These are phyloP conservation scores for Pythium brassicae DNA, from an alignment of 352 stramenopile genomes.

Conservation along the genomic window DNA sequence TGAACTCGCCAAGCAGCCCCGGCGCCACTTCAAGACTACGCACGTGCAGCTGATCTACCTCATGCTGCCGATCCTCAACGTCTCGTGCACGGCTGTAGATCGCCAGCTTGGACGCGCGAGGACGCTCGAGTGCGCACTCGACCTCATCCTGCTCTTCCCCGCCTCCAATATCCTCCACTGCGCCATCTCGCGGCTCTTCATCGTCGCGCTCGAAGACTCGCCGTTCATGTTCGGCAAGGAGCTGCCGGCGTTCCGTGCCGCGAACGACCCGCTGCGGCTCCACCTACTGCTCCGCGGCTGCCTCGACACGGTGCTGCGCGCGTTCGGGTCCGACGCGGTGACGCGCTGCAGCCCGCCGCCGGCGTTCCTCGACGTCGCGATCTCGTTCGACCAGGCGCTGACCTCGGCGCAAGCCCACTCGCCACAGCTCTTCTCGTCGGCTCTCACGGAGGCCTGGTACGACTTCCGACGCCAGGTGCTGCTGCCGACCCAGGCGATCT, in stretches of 20 bases:
- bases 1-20: conserved; percentile 8
- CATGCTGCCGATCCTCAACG: conserved; percentile 71
- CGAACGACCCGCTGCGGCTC: conserved; percentile 44
- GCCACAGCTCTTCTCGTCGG: conserved; percentile 33
- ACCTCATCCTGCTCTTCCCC: conserved; percentile 91
- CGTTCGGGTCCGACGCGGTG: conserved; percentile 22
- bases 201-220: conserved; percentile 74
- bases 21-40: conserved; percentile 42
- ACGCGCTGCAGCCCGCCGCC: conserved; percentile 28
- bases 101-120: conserved; percentile 27
- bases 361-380: conserved; percentile 64
- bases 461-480: conserved; percentile 44
- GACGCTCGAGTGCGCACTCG: conserved; percentile 59
- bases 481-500: conserved; percentile 56
- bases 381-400: conserved; percentile 72
- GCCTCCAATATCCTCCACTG: conserved; percentile 79
- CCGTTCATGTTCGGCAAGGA: conserved; percentile 81
- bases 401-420: conserved; percentile 55
- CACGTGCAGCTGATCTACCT: conserved; percentile 75
- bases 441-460: conserved; percentile 37
- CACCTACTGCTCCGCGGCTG: conserved; percentile 47
- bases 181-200: conserved; percentile 60
- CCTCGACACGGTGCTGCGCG: conserved; percentile 35
- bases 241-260: conserved; percentile 48
- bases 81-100: conserved; percentile 59